Conservation (phyloP, 2,329 filamentous ascomycete species). For the Teratosphaeria viscida region DNA sequence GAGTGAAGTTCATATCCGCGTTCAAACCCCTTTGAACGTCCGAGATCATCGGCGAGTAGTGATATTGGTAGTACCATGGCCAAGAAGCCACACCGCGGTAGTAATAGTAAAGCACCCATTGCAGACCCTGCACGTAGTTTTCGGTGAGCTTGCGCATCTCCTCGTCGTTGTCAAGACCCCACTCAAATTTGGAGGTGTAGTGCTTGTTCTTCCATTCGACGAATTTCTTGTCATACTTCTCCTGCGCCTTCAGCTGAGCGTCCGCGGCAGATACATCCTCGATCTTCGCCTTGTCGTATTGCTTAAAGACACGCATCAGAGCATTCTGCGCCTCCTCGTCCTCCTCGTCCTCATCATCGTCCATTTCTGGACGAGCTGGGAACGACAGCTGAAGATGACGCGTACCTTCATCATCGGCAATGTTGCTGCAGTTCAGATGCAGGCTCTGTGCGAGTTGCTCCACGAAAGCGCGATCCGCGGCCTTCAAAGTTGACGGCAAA, state of each 20-base stretch:
- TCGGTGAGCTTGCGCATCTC: slow-evolving; percentile 76
- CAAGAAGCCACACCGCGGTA: slow-evolving; percentile 94
- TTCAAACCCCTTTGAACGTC: slow-evolving; percentile 82
- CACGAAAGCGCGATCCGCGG: slow-evolving; percentile 84
- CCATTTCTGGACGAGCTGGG: slow-evolving; percentile 39
- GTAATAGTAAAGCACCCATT: slow-evolving; percentile 98
- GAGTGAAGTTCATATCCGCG: slow-evolving; percentile 81
- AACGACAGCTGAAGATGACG: slow-evolving; percentile 56
- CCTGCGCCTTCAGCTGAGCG: slow-evolving; percentile 65
- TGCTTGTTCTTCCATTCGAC: slow-evolving; percentile 89
- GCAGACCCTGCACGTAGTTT: slow-evolving; percentile 94
- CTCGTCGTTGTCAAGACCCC: slow-evolving; percentile 68
- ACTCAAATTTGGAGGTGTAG: slow-evolving; percentile 83
- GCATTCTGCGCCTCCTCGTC: slow-evolving; percentile 80
- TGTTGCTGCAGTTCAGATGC: slow-evolving; percentile 54
- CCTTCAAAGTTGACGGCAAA: slow-evolving; percentile 61
- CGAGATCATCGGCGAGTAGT: slow-evolving; percentile 95
- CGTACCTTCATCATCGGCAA: slow-evolving; percentile 54
- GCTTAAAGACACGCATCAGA: slow-evolving; percentile 72
- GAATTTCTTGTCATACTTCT: slow-evolving; percentile 85
- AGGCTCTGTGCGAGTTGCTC: slow-evolving; percentile 70
- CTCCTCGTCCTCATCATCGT: slow-evolving; percentile 54
- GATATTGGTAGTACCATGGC: slow-evolving; percentile 96
- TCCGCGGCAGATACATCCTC: slow-evolving; percentile 71
- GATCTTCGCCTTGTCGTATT: slow-evolving; percentile 82